phyloP scores from a whole-genome alignment of 768 basidiomycete species.

The Asterophora lycoperdoides region DNA sequence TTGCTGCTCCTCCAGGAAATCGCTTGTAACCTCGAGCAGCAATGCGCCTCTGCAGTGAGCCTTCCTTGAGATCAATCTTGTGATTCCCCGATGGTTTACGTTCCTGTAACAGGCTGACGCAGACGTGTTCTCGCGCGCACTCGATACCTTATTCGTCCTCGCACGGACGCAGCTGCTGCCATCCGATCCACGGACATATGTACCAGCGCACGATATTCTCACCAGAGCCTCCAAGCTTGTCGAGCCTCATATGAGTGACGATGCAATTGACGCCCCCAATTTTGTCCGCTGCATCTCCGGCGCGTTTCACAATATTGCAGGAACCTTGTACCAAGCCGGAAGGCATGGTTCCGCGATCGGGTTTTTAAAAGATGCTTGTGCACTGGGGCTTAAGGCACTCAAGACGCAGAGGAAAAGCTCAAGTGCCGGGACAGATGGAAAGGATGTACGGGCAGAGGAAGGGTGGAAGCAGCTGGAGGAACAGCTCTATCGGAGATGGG shows the following conservation, averaged over 20 bases:
- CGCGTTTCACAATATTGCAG: conserved; percentile 65
- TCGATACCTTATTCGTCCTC: conserved; percentile 56
- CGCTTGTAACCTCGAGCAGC: conserved; percentile 25
- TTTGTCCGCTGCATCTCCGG: conserved; percentile 68
- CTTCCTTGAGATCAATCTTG: not conserved
- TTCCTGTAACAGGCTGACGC: conserved; percentile 20
- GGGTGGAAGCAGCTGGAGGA: conserved; percentile 61
- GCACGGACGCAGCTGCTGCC: conserved; percentile 40
- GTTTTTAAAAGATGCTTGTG: conserved; percentile 62
- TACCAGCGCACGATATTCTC: conserved; percentile 43
- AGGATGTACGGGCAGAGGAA: conserved; percentile 22
- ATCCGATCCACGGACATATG: conserved; percentile 43
- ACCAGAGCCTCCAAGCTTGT: conserved; percentile 36
- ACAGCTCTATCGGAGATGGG: conserved; percentile 70
- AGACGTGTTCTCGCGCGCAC: conserved; percentile 37
- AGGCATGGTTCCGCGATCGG: conserved; percentile 60
- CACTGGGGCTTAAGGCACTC: conserved; percentile 47
- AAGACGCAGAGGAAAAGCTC: conserved; percentile 19
- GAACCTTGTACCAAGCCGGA: conserved; percentile 62
- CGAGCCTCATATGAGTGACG: conserved; percentile 17
- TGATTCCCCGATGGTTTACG: conserved; percentile 3
- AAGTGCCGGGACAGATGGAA: not conserved
- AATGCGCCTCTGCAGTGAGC: conserved; percentile 27
- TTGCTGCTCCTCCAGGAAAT: conserved; percentile 34
- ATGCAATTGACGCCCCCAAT: conserved; percentile 40